Evolutionary conservation across 768 basidiomycete species (phyloP), one percentile per base, ranked within the genome.

Genomic region (Hirschioporus abietinus): DNA sequence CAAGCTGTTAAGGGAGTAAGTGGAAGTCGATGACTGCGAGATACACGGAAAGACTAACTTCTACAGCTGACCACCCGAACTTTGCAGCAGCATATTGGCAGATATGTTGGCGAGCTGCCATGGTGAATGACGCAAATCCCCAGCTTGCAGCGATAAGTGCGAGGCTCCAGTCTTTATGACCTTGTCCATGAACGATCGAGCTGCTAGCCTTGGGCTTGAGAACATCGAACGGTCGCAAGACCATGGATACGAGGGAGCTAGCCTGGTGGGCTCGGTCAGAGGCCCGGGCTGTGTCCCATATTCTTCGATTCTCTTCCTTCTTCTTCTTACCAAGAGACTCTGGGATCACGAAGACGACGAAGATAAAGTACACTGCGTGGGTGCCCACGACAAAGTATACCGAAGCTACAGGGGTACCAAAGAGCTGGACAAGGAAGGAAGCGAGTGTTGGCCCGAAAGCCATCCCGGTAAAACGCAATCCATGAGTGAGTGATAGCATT

Each of bases 361-460:
- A 69, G 58, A 82, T 62, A 1, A 82, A 74, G 70, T 84, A 87
- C 59, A 86, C 7, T 23, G 81, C 25, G 68, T 91, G 87, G 7
- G 86, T 67, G 10, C 72, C 68, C 3, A 80, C 74, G 12, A 89
- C 84, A 61, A 88, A 70, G 75, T 92, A 95, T 79, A 95, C 95
- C 18, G 91, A 86, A 0, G 85, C 84, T n/a, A 92, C 74, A 9
- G 84, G 71, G 18, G 78, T 76, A 5, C 82, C 83, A 0, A 88
- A 90, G 25, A 76, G 70, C 35, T 78, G 82, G 72, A 95, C 85
- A 52, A 93, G 72, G 42, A 91, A 66, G 63, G 85, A 82, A 18
- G 92, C 92, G 0, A 95, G 66, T 3, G 86, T 82, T 4, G 95
- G 95, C 0, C 95, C 95, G 24, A 91, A 30, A 1, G 88, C 89